These are phyloP conservation scores for Xylaria sp. DNA, from an alignment of 495 filamentous ascomycete species.

Conservation along the genomic window DNA sequence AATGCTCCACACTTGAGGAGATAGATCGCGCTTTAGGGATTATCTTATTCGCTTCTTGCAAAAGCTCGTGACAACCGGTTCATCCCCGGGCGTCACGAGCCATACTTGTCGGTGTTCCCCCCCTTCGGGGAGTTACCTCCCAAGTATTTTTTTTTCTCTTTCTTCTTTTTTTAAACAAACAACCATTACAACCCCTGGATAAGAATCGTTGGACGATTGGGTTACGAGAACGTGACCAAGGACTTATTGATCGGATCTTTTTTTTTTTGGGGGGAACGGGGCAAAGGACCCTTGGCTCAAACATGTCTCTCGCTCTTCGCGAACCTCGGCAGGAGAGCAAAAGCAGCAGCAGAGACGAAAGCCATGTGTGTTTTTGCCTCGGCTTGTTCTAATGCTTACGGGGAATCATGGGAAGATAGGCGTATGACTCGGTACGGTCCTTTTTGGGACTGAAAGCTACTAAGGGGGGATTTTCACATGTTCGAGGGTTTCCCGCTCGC, in stretches of 20 bases:
- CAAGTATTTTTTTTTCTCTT: background rate
- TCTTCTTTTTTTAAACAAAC: background rate
- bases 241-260: constrained; percentile 14
- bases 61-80: background rate
- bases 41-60: background rate
- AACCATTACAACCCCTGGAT: constrained; percentile 4
- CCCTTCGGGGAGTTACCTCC: background rate
- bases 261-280: background rate
- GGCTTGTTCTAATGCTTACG: background rate
- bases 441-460: background rate
- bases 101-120: background rate
- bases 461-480: background rate
- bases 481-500: background rate
- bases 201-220: constrained; percentile 10
- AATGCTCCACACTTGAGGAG: background rate
- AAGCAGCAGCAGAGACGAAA: background rate
- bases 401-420: background rate
- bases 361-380: background rate
- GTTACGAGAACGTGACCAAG: constrained; percentile 17
- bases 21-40: background rate
- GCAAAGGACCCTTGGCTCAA: background rate
- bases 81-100: background rate
- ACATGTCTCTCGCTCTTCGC: background rate
- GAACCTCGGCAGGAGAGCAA: background rate
- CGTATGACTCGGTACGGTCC: background rate